Conservation (phyloP, 1,139 yeast genomes). For the Yamadazyma atmosphaerica region DNA sequence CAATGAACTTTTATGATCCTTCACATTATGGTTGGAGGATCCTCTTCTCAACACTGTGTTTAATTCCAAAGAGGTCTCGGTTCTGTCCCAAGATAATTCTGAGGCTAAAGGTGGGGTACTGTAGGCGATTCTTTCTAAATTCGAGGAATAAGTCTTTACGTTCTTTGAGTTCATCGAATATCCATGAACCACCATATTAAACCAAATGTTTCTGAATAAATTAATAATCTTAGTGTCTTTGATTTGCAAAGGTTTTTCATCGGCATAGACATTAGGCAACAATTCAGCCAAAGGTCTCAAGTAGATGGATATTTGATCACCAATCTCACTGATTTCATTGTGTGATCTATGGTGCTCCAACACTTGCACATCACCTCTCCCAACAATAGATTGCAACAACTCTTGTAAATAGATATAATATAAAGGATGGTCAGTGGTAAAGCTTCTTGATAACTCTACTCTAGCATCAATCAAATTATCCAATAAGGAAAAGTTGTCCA, state of each 20-base stretch:
- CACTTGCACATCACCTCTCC: conserved; percentile 81
- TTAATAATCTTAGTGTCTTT: conserved; percentile 48
- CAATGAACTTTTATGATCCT: conserved; percentile 66
- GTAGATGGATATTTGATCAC: conserved; percentile 67
- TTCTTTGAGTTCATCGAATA: conserved; percentile 62
- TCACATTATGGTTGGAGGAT: conserved; percentile 78
- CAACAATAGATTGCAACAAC: conserved; percentile 63
- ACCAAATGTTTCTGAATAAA: conserved; percentile 89
- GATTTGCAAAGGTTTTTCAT: conserved; percentile 37
- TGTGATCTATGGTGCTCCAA: conserved; percentile 83
- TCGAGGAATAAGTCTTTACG: conserved; percentile 44
- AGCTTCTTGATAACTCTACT: conserved; percentile 49
- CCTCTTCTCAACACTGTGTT: conserved; percentile 91
- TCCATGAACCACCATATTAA: conserved; percentile 91
- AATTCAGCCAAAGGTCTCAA: conserved; percentile 75
- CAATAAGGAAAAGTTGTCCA: conserved; percentile 32
- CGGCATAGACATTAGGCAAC: conserved; percentile 57
- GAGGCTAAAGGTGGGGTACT: conserved; percentile 93
- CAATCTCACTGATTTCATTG: conserved; percentile 73
- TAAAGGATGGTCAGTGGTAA: conserved; percentile 42
- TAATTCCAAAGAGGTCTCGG: conserved; percentile 89
- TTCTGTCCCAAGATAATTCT: conserved; percentile 78
- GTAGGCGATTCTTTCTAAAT: conserved; percentile 73
- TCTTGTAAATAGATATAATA: conserved; percentile 64
- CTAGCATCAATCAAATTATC: conserved; percentile 48